These are phyloP conservation scores for Cordia subcordata DNA, from an alignment of 257 asterid species.

Conservation along the genomic window DNA sequence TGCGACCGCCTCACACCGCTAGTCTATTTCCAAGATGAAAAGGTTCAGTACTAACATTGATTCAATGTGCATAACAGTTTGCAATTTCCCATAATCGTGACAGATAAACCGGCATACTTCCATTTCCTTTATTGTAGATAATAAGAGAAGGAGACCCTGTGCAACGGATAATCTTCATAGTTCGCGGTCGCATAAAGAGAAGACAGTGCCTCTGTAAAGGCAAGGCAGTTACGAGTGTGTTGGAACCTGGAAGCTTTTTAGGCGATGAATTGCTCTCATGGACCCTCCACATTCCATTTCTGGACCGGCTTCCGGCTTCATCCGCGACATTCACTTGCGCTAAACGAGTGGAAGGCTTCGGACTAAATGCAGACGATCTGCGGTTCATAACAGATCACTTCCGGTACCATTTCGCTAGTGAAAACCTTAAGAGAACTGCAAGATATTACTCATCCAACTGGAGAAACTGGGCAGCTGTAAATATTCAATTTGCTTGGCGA, in stretches of 20 bases:
- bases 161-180: slow-evolving; percentile 25
- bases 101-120: too few relatives aligned
- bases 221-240: slow-evolving; percentile 14
- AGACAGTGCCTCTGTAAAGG: slow-evolving; percentile 23
- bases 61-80: too few relatives aligned
- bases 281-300: slow-evolving; percentile 31
- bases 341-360: slow-evolving; percentile 26
- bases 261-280: slow-evolving; percentile 41
- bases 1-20: slow-evolving; percentile 21
- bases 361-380: slow-evolving; percentile 22
- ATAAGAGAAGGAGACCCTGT: slow-evolving; percentile 36
- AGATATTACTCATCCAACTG: slow-evolving; percentile 37
- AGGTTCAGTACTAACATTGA: slow-evolving; percentile 5
- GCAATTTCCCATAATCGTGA: too few relatives aligned
- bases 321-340: slow-evolving; percentile 27
- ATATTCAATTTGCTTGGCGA: slow-evolving; percentile 36
- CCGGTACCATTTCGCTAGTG: slow-evolving; percentile 25
- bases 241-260: slow-evolving; percentile 33
- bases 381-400: slow-evolving; percentile 31
- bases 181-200: slow-evolving; percentile 23
- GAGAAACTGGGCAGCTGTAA: slow-evolving; percentile 43
- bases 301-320: slow-evolving; percentile 26
- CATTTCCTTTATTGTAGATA: slow-evolving; percentile 15
- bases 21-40: slow-evolving; percentile 20
- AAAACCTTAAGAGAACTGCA: slow-evolving; percentile 23